phyloP scores from a whole-genome alignment of 345 rosid species.

The Cardamine resedifolia region DNA sequence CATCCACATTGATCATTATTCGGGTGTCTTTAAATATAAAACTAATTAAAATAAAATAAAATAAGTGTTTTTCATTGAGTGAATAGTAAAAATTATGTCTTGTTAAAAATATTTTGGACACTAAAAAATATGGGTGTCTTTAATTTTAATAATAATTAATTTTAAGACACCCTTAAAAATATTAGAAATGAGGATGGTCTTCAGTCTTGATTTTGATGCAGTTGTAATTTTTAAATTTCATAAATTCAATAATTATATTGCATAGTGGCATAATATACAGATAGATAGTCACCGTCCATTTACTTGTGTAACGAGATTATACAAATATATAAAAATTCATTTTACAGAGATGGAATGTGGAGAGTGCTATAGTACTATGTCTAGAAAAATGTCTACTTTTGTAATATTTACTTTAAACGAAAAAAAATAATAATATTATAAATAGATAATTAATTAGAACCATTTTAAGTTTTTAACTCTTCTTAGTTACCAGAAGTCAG shows the following conservation, averaged over 20 bases:
- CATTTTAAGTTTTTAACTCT: too few relatives aligned
- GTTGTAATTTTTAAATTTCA: not conserved
- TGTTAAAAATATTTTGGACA: too few relatives aligned
- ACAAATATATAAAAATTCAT: not conserved
- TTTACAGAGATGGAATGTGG: not conserved
- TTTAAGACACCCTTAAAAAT: too few relatives aligned
- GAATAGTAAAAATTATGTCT: too few relatives aligned
- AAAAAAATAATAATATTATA: not conserved
- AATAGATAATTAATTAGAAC: not conserved
- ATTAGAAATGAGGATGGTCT: too few relatives aligned
- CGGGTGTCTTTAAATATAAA: too few relatives aligned
- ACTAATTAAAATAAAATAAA: too few relatives aligned
- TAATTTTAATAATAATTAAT: too few relatives aligned
- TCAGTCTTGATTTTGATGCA: not conserved
- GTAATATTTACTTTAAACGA: not conserved
- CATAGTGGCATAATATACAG: not conserved
- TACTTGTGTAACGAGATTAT: not conserved
- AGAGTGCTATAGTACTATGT: not conserved
- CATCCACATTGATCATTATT: too few relatives aligned
- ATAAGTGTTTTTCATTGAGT: too few relatives aligned
- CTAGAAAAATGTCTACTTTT: not conserved
- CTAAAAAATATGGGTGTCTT: too few relatives aligned
- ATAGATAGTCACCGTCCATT: constrained; percentile 18
- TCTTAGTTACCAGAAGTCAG: not conserved
- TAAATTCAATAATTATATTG: not conserved